Evolutionary conservation across 1,284 basidiomycete genomes (phyloP).

Genomic region (Sanguinoderma infundibulare): DNA sequence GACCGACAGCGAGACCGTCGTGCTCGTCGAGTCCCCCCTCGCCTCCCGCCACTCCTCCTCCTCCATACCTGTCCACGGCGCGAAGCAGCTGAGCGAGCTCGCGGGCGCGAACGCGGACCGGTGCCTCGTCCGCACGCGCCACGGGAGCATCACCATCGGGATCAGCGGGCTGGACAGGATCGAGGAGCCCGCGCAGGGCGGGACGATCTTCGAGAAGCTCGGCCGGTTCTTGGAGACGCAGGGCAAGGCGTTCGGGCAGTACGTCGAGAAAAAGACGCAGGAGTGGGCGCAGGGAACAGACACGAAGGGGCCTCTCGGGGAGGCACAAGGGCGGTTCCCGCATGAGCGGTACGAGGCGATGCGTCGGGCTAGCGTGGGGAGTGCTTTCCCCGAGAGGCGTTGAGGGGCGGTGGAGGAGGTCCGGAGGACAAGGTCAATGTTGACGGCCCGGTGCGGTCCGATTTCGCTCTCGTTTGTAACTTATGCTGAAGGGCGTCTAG

Average conservation of each 20-base stretch:
- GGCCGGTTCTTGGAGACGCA: constrained; percentile 26
- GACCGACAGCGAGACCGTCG: constrained; percentile 30
- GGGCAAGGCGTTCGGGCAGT: constrained; percentile 18
- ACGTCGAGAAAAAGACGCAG: constrained; percentile 17
- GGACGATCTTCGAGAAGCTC: constrained; percentile 26
- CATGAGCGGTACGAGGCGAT: background rate
- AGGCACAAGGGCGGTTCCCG: background rate
- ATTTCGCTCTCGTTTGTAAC: too few species aligned
- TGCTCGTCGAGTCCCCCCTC: constrained; percentile 26
- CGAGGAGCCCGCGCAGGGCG: constrained; percentile 14
- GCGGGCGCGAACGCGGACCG: constrained; percentile 19
- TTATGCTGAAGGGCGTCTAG: too few species aligned
- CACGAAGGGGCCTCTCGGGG: too few species aligned
- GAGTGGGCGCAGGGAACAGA: too few species aligned
- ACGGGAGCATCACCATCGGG: constrained; percentile 32
- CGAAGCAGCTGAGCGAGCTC: constrained; percentile 10
- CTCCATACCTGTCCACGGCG: background rate
- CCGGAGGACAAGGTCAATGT: too few species aligned
- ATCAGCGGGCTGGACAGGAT: constrained; percentile 33
- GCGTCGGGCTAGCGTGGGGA: background rate
- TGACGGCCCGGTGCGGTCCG: too few species aligned
- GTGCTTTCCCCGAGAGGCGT: background rate
- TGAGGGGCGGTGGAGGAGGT: too few species aligned
- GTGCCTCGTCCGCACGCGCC: constrained; percentile 28
- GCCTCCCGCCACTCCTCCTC: background rate